phyloP scores from a whole-genome alignment of 2,329 filamentous ascomycete genomes.

The Diaporthe sp. region DNA sequence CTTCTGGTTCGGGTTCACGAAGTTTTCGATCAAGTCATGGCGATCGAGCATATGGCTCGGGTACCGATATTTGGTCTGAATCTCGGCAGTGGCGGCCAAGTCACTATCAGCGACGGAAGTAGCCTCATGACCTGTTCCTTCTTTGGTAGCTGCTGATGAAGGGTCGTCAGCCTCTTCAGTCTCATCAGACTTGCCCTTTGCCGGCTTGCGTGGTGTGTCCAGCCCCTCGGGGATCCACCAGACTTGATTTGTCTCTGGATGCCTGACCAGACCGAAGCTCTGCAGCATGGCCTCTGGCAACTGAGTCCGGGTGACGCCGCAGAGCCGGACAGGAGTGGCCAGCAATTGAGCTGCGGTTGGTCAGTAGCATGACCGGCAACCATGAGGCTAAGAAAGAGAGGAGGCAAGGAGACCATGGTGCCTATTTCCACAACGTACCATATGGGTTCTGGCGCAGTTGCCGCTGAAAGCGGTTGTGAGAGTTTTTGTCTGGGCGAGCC shows the following conservation, averaged over 20 bases:
- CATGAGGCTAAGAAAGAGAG: background rate
- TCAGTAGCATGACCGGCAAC: conserved; percentile 22
- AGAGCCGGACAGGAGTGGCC: conserved; percentile 70
- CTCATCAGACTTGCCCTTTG: background rate
- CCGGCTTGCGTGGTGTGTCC: conserved; percentile 35
- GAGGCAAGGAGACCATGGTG: background rate
- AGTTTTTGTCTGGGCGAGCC: conserved; percentile 49
- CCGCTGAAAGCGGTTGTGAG: conserved; percentile 61
- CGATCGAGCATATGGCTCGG: conserved; percentile 49
- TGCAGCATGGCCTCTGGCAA: conserved; percentile 75
- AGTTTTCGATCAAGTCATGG: conserved; percentile 47
- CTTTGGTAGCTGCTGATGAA: background rate
- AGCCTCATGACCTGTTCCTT: background rate
- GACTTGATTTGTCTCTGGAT: conserved; percentile 64
- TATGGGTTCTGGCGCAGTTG: conserved; percentile 73
- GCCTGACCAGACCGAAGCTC: conserved; percentile 66
- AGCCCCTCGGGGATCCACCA: conserved; percentile 66
- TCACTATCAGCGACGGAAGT: background rate
- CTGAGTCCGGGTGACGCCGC: conserved; percentile 58
- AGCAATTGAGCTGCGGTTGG: conserved; percentile 68
- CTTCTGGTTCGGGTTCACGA: conserved; percentile 40
- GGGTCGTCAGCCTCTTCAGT: conserved; percentile 7
- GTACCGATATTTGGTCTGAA: conserved; percentile 43
- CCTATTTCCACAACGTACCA: conserved; percentile 57
- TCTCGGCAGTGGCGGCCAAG: background rate